phyloP scores from a whole-genome alignment of 805 yeast species.

The Kodamaea restingae region DNA sequence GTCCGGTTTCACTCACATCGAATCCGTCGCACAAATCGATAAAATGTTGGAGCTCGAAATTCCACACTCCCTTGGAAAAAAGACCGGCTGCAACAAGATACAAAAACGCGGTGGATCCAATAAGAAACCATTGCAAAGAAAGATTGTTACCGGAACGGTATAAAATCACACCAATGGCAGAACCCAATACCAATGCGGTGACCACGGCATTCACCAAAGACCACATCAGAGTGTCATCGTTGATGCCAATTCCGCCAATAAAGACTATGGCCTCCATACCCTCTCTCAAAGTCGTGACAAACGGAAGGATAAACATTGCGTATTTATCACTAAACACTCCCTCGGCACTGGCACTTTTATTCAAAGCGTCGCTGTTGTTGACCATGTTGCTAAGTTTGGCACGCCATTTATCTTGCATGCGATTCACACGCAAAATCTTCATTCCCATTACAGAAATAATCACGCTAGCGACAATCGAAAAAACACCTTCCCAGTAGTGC shows the following conservation, averaged over 20 bases:
- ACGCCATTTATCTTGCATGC: constrained; percentile 45
- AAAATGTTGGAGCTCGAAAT: constrained; percentile 72
- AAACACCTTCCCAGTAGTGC: constrained; percentile 47
- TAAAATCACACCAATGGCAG: constrained; percentile 58
- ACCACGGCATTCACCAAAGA: constrained; percentile 60
- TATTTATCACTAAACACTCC: constrained; percentile 45
- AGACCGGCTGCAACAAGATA: constrained; percentile 86
- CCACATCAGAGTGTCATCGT: constrained; percentile 21
- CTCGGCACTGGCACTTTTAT: constrained; percentile 13
- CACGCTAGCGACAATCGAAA: constrained; percentile 41
- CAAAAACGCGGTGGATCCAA: constrained; percentile 72
- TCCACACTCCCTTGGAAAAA: constrained; percentile 87
- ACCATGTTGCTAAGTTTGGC: constrained; percentile 31
- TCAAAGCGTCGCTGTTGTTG: constrained; percentile 19
- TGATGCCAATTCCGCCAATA: constrained; percentile 75
- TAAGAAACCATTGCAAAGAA: constrained; percentile 69
- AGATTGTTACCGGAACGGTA: constrained; percentile 77
- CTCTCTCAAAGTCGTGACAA: constrained; percentile 82
- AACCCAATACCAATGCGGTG: constrained; percentile 56
- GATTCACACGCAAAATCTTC: constrained; percentile 40
- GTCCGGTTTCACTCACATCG: constrained; percentile 84
- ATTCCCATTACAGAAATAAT: constrained; percentile 46
- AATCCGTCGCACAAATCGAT: constrained; percentile 73
- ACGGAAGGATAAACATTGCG: constrained; percentile 73
- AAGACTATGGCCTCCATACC: constrained; percentile 91